A percentile compares a stretch with the other conserved stretches of the same genome.
phyloP scores from a whole-genome alignment of 306 rosid species.

The Vigna reflexopilosa region DNA sequence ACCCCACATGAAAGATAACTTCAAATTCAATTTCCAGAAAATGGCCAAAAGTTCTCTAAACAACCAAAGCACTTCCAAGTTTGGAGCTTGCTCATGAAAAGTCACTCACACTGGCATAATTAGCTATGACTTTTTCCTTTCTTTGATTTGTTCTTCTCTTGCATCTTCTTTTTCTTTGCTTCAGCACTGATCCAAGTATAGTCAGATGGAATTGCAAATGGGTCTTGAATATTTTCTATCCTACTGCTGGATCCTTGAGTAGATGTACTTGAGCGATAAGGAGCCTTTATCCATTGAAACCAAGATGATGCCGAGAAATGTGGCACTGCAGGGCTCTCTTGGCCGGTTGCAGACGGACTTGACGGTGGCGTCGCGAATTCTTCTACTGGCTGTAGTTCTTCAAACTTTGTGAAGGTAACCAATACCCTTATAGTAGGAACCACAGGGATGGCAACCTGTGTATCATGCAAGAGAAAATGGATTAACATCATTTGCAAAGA shows the following conservation, averaged over 20 bases:
- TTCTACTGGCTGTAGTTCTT: conserved; percentile 82
- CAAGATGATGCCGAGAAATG: conserved; percentile 71
- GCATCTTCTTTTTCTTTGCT: conserved; percentile 88
- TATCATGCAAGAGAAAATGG: conserved; percentile 31
- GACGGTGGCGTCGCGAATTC: conserved; percentile 91
- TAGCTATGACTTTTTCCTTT: conserved; percentile 74
- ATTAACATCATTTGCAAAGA: conserved; percentile 4
- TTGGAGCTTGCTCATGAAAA: conserved; percentile 25
- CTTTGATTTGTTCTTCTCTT: conserved; percentile 89
- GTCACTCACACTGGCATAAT: conserved; percentile 38
- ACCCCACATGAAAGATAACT: conserved; percentile 22
- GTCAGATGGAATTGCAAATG: conserved; percentile 81
- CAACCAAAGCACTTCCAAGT: conserved; percentile 48
- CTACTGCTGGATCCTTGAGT: conserved; percentile 68
- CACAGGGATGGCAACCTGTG: conserved; percentile 98
- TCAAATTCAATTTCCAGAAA: conserved; percentile 17
- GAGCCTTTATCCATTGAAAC: conserved; percentile 98
- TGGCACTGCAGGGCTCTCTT: conserved; percentile 67
- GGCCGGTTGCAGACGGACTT: conserved; percentile 70
- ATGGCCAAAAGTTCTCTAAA: conserved; percentile 41
- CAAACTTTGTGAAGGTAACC: conserved; percentile 91
- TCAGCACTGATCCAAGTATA: conserved; percentile 90
- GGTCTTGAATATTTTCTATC: conserved; percentile 88
- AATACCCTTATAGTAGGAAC: conserved; percentile 94
- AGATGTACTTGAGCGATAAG: conserved; percentile 73